A percentile compares a stretch with the other conserved stretches of the same genome.
Conservation (phyloP, 202 grass and related monocot genomes). For the Panicum virgatum region DNA sequence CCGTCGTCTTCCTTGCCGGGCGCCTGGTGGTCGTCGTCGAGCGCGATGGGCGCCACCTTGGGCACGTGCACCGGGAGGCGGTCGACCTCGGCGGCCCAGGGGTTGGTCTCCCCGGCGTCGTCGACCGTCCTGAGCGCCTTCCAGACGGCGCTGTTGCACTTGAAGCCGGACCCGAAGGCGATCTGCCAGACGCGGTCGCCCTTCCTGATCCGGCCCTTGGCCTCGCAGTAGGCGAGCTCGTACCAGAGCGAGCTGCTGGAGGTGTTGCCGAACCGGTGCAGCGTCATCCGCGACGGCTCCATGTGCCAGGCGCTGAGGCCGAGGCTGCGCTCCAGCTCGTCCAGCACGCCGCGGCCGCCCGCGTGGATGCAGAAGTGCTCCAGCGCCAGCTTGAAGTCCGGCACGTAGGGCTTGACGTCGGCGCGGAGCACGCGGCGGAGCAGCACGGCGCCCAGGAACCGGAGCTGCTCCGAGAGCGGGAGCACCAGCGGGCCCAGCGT, state of each 20-base stretch:
- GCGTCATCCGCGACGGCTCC: conserved; percentile 88
- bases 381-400: conserved; percentile 45
- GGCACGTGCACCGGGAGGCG: conserved; percentile 72
- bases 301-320: conserved; percentile 71
- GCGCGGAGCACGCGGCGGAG: conserved; percentile 30
- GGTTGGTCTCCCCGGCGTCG: conserved; percentile 24
- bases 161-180: conserved; percentile 81
- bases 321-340: conserved; percentile 51
- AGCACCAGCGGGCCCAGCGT: conserved; percentile 46
- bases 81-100: conserved; percentile 56
- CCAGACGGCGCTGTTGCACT: conserved; percentile 94
- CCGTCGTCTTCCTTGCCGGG: neutral
- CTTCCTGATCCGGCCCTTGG: conserved; percentile 37
- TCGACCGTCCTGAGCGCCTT: conserved; percentile 62
- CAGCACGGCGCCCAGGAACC: conserved; percentile 51
- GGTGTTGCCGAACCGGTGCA: conserved; percentile 54
- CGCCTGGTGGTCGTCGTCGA: neutral
- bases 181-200: conserved; percentile 59
- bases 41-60: conserved; percentile 49
- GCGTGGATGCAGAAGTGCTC: conserved; percentile 70
- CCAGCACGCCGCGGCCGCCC: conserved; percentile 42
- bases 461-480: conserved; percentile 65
- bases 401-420: conserved; percentile 36
- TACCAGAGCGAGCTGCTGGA: conserved; percentile 72
- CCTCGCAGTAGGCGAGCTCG: conserved; percentile 65